These are phyloP conservation scores for Kluyveromyces nonfermentans DNA, from an alignment of 805 yeast genomes.

Conservation along the genomic window DNA sequence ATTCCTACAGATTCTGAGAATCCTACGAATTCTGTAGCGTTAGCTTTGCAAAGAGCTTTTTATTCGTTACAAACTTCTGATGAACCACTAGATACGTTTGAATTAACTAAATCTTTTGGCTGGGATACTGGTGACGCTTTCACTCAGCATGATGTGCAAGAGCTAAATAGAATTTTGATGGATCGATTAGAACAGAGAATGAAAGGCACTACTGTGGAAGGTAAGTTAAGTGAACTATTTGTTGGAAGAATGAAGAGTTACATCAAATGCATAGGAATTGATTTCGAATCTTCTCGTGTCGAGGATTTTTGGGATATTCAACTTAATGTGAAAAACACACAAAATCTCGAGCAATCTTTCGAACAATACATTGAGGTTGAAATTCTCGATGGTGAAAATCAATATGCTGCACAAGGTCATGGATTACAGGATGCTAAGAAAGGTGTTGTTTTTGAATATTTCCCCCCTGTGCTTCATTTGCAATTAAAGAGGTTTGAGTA, in stretches of 20 bases:
- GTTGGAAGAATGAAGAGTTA: conserved; percentile 96
- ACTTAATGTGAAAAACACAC: conserved; percentile 79
- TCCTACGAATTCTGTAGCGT: conserved; percentile 54
- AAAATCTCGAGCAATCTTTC: conserved; percentile 64
- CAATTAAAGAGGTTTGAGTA: conserved; percentile 93
- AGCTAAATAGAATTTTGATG: conserved; percentile 88
- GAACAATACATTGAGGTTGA: conserved; percentile 83
- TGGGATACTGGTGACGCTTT: conserved; percentile 96
- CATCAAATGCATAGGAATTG: conserved; percentile 85
- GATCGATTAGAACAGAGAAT: conserved; percentile 83
- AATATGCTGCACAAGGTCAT: conserved; percentile 80
- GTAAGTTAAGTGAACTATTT: conserved; percentile 67
- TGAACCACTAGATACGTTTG: conserved; percentile 74
- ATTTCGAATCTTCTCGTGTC: conserved; percentile 80
- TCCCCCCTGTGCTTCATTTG: conserved; percentile 88
- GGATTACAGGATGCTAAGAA: conserved; percentile 95
- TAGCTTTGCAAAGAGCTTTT: conserved; percentile 82
- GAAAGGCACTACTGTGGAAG: conserved; percentile 80
- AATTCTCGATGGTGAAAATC: conserved; percentile 87
- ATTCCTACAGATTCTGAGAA: conserved; percentile 68
- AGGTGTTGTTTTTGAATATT: conserved; percentile 84
- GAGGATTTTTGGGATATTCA: conserved; percentile 99
- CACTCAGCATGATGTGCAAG: conserved; percentile 97
- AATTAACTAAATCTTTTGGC: conserved; percentile 86
- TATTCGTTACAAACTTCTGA: conserved; percentile 66